Conservation (phyloP, 2,329 filamentous ascomycete species). For the Nigrograna mackinnonii region DNA sequence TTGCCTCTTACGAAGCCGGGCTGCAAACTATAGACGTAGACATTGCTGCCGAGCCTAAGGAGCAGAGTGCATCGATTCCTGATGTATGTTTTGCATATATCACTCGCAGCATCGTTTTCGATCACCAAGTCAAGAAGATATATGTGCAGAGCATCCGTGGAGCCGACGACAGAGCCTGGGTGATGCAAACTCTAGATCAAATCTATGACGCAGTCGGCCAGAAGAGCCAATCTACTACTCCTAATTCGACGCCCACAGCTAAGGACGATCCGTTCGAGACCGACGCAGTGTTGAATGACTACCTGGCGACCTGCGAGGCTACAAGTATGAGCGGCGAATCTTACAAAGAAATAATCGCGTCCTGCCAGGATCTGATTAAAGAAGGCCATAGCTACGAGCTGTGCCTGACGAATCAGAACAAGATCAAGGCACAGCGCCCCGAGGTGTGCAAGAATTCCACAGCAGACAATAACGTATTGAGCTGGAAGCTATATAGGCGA, state of each 20-base stretch:
- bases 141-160: conserved; percentile 70
- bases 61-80: conserved; percentile 49
- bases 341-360: conserved; percentile 69
- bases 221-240: conserved; percentile 33
- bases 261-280: conserved; percentile 35
- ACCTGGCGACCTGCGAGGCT: conserved; percentile 25
- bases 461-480: conserved; percentile 35
- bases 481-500: conserved; percentile 73
- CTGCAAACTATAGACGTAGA: conserved; percentile 62
- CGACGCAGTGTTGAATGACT: conserved; percentile 26
- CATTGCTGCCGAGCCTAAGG: no score
- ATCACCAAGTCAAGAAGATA: conserved; percentile 65
- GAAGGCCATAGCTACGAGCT: conserved; percentile 85
- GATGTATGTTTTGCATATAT: conserved; percentile 80
- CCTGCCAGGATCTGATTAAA: conserved; percentile 72
- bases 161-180: conserved; percentile 47
- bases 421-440: conserved; percentile 50
- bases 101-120: conserved; percentile 75
- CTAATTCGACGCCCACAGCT: conserved; percentile 24
- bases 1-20: conserved; percentile 82
- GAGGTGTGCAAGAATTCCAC: conserved; percentile 28
- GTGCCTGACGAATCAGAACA: conserved; percentile 77
- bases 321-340: conserved; percentile 14
- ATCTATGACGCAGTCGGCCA: conserved; percentile 31
- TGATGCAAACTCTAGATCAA: conserved; percentile 41